Conservation (phyloP, 805 yeast genomes). For the Metschnikowia arizonensis region DNA sequence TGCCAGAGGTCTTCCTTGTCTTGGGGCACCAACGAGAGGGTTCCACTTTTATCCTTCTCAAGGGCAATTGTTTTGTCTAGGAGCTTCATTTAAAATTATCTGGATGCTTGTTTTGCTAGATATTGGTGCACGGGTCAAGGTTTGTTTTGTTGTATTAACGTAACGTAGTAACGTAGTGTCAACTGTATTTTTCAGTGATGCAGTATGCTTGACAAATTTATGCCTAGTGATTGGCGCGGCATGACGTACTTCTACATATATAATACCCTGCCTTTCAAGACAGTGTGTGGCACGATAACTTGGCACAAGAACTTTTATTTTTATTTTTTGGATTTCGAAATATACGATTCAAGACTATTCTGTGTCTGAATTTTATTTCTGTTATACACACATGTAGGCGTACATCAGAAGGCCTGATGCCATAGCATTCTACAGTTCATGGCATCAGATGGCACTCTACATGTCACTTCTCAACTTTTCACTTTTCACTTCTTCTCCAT, state of each 20-base stretch:
- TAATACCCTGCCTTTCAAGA: too few relatives aligned
- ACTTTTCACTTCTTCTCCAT: too few relatives aligned
- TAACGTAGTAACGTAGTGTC: not conserved
- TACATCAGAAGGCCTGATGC: too few relatives aligned
- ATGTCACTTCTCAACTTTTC: too few relatives aligned
- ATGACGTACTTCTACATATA: not conserved
- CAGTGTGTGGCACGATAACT: not conserved
- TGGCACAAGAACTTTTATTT: too few relatives aligned
- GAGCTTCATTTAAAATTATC: conserved; percentile 14
- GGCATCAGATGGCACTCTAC: too few relatives aligned
- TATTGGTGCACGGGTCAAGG: not conserved
- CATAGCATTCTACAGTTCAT: too few relatives aligned
- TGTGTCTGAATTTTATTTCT: too few relatives aligned
- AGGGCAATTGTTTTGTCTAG: conserved; percentile 20
- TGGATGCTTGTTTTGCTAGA: not conserved
- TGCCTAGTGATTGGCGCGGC: conserved; percentile 4
- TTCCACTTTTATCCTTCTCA: conserved; percentile 57
- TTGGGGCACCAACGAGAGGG: conserved; percentile 66
- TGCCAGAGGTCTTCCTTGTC: conserved; percentile 93
- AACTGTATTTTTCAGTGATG: not conserved
- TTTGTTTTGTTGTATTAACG: not conserved
- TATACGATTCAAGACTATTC: too few relatives aligned
- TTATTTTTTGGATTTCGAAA: too few relatives aligned
- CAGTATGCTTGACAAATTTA: not conserved
- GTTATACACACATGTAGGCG: too few relatives aligned